Percentiles rank a stretch among this genome's conserved stretches.
These are phyloP conservation scores for Penicillium egyptiacum DNA, from an alignment of 495 filamentous ascomycete species.

Conservation along the genomic window DNA sequence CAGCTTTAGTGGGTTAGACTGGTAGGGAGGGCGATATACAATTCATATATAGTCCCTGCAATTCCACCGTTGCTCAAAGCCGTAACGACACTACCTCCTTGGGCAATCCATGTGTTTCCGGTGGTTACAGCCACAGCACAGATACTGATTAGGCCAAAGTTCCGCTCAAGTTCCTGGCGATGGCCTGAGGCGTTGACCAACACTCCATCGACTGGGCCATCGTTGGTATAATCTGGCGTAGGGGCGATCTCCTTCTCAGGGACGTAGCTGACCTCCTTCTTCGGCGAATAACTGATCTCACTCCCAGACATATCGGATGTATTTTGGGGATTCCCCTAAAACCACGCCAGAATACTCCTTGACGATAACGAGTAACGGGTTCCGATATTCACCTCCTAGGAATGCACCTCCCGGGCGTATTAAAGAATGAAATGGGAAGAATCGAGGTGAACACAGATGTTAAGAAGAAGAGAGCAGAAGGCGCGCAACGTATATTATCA, in stretches of 20 bases:
- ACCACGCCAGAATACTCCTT: background rate
- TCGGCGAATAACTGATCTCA: background rate
- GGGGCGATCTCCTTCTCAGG: conserved; percentile 24
- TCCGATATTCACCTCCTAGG: background rate
- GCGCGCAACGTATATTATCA: conserved; percentile 1
- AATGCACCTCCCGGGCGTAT: conserved; percentile 3
- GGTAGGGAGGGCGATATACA: conserved; percentile 26
- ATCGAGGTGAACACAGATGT: background rate
- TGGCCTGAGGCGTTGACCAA: conserved; percentile 58
- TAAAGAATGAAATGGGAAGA: conserved; percentile 3
- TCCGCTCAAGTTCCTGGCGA: conserved; percentile 58
- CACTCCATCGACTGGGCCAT: conserved; percentile 19
- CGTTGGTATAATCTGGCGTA: conserved; percentile 21
- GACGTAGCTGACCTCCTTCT: background rate
- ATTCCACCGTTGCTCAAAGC: conserved; percentile 52
- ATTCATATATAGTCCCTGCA: conserved; percentile 54
- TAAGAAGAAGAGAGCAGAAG: background rate
- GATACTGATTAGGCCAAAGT: conserved; percentile 59
- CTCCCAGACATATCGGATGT: background rate
- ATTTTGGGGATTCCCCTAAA: background rate
- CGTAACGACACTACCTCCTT: conserved; percentile 51
- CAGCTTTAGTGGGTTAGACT: conserved; percentile 3
- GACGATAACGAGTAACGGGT: background rate
- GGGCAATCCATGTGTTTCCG: conserved; percentile 60
- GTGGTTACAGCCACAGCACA: conserved; percentile 56